A percentile compares a stretch with the other conserved stretches of the same genome.
Evolutionary conservation across 495 filamentous ascomycete species (phyloP).

Genomic region (Evernia prunastri): DNA sequence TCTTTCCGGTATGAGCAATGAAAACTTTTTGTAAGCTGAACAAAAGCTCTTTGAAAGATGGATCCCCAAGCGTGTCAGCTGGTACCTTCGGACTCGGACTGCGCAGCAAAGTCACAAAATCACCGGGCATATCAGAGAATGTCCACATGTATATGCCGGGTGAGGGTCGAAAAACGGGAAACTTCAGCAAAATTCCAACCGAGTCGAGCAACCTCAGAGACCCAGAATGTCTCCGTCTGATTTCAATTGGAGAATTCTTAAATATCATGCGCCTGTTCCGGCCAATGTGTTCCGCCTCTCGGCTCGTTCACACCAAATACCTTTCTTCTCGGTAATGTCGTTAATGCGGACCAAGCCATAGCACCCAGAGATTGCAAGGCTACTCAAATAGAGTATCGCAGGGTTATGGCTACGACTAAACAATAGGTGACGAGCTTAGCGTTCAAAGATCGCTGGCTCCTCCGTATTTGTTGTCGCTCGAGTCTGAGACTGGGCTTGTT

Average conservation of each 20-base stretch:
- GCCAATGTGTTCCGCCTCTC: not conserved
- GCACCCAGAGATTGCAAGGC: not conserved
- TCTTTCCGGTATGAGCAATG: not conserved
- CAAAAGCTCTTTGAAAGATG: too few species aligned
- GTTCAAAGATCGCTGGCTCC: not conserved
- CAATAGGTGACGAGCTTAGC: not conserved
- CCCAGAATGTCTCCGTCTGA: not conserved
- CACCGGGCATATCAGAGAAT: not conserved
- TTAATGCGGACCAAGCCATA: not conserved
- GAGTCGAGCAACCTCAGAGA: not conserved
- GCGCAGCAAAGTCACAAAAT: not conserved
- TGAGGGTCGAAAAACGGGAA: not conserved
- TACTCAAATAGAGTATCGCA: not conserved
- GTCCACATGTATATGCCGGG: not conserved
- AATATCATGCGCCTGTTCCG: too few species aligned
- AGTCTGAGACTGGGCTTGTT: not conserved
- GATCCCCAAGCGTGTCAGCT: not conserved
- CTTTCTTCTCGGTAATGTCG: not conserved
- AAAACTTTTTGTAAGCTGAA: not conserved
- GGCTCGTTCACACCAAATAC: not conserved
- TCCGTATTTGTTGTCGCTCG: not conserved
- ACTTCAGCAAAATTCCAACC: not conserved
- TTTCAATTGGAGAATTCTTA: too few species aligned
- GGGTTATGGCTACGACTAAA: not conserved
- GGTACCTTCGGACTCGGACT: not conserved